Percentiles rank a stretch among this genome's conserved stretches.
Evolutionary conservation across 2,329 filamentous ascomycete species (phyloP).

Genomic region (Tolypocladium pustulatum): DNA sequence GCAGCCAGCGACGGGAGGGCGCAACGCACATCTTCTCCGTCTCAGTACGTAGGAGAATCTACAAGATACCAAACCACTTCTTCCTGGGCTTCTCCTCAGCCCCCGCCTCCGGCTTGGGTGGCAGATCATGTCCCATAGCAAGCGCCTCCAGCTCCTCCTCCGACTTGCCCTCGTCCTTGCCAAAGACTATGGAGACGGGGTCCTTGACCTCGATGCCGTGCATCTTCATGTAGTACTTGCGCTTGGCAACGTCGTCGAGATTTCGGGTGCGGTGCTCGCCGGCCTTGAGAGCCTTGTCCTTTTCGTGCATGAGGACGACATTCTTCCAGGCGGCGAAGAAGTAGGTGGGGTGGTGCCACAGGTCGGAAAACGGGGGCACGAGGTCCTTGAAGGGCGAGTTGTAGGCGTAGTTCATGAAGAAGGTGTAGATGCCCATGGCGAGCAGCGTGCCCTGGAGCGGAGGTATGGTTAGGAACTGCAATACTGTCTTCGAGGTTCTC

Average conservation of each 20-base stretch:
- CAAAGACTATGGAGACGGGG: slow-evolving; percentile 37
- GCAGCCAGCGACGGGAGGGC: neutral
- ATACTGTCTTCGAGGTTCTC: neutral
- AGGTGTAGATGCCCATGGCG: slow-evolving; percentile 60
- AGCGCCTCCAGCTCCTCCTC: slow-evolving; percentile 24
- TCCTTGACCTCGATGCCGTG: slow-evolving; percentile 65
- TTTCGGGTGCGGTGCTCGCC: slow-evolving; percentile 61
- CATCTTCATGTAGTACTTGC: slow-evolving; percentile 72
- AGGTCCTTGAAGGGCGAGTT: slow-evolving; percentile 73
- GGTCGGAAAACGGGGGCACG: slow-evolving; percentile 59
- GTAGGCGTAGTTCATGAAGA: slow-evolving; percentile 66
- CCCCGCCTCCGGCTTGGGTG: slow-evolving; percentile 12
- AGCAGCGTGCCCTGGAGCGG: slow-evolving; percentile 49
- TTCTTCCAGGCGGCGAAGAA: slow-evolving; percentile 56
- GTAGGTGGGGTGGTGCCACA: slow-evolving; percentile 58
- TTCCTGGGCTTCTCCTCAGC: slow-evolving; percentile 36
- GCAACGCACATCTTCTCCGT: neutral
- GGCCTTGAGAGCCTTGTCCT: slow-evolving; percentile 57
- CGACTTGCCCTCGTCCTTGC: slow-evolving; percentile 23
- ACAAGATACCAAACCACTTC: slow-evolving; percentile 83
- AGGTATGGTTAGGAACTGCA: neutral
- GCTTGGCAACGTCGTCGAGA: slow-evolving; percentile 80
- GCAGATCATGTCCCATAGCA: slow-evolving; percentile 24
- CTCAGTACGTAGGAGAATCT: slow-evolving; percentile 8
- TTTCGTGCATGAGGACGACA: slow-evolving; percentile 67